Base-by-base conservation (phyloP, 441 rosid genomes). In the Erodium moschatum region DNA sequence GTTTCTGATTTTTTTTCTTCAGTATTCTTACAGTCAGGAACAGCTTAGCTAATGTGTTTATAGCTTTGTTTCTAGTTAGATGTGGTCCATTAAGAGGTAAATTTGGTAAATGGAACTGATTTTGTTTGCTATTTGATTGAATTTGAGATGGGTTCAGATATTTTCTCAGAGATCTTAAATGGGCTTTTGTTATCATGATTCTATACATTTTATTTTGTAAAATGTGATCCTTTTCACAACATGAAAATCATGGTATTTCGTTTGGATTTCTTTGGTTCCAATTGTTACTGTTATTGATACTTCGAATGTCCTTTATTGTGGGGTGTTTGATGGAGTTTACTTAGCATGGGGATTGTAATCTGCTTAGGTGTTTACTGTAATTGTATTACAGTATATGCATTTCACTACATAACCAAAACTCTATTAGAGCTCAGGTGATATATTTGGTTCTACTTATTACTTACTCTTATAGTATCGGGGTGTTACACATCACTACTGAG, bases 1-100 rank as follows among this genome's bases (percentile, higher is more conserved):
- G 44, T 3, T 38, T 38, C 8, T 38, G 7, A 38, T 24, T 24
- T 24, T 38, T 6, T 9, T 38, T 38, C 8, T 5, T 38, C 44
- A 9, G 44, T 5, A 5, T 38, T 9, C 7, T 9, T 38, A 5
- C 44, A 4, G 44, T 38, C 6, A 5, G 44, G 7, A 38, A 8
- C 44, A 38, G 7, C 27, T 24, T 0, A 24, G 7, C 27, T 24
- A 24, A 24, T 24, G 27, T 24, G 27, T 24, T 24, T 24, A 0
- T 24, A 0, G 0, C 2, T 24, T 38, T 38, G 44, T 9, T 38
- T 38, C 1, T 5, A 0, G 44, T 5, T 38, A 0, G 44, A 38
- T 38, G 9, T 38, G 44, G 44, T 38, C 44, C 0, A 38, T 58
- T 66, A 50, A 8, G 74, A 71, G 74, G 73, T 69, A 64, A 42